Evolutionary conservation across 495 filamentous ascomycete genomes (phyloP).

Genomic region (Neurospora sp.): DNA sequence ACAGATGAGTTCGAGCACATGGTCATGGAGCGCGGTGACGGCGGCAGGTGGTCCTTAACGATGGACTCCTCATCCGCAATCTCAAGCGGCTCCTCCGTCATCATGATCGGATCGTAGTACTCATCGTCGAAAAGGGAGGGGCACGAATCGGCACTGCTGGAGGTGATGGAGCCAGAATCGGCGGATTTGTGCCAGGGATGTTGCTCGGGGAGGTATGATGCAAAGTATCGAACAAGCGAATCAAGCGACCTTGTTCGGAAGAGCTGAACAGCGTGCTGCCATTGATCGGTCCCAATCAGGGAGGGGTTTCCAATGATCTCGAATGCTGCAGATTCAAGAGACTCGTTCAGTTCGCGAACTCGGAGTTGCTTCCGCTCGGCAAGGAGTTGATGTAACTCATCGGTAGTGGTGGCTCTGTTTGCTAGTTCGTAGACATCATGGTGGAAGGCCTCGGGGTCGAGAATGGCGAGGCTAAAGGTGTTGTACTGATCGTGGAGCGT

Average conservation of each 20-base stretch:
- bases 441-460: conserved; percentile 32
- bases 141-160: conserved; percentile 16
- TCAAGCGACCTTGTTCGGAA: conserved; percentile 42
- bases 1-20: conserved; percentile 35
- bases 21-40: conserved; percentile 39
- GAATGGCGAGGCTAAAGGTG: conserved; percentile 26
- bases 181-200: conserved; percentile 25
- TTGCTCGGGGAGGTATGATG: conserved; percentile 38
- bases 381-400: conserved; percentile 38
- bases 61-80: conserved; percentile 13
- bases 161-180: conserved; percentile 13
- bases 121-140: conserved; percentile 29
- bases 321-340: conserved; percentile 38
- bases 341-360: conserved; percentile 35
- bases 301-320: conserved; percentile 42
- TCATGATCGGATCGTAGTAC: conserved; percentile 24
- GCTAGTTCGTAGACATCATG: conserved; percentile 38
- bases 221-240: conserved; percentile 41
- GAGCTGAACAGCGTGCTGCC: conserved; percentile 40
- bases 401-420: conserved; percentile 25
- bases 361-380: conserved; percentile 36
- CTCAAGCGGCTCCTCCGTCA: conserved; percentile 35
- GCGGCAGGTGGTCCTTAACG: conserved; percentile 23
- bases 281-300: conserved; percentile 40
- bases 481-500: conserved; percentile 33